Evolutionary conservation across 208 protist genomes (phyloP).

Genomic region (Acanthamoeba lenticulata): DNA sequence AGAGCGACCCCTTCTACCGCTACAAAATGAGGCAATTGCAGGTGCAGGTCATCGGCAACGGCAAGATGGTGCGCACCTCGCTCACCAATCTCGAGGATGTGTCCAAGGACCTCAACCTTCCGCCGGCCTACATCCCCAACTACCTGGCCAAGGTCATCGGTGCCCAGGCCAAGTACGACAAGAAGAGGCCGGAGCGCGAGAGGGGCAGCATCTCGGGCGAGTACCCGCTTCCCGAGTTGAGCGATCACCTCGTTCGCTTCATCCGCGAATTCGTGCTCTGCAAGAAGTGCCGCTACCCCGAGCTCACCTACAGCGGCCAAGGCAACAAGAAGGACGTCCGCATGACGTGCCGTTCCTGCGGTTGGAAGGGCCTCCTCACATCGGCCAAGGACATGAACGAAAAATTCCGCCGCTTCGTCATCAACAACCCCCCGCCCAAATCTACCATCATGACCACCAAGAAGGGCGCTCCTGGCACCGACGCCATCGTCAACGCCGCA

Average conservation of each 20-base stretch:
- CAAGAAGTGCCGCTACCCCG: conserved; percentile 64
- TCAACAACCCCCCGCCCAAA: conserved; percentile 59
- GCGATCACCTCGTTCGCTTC: conserved; percentile 36
- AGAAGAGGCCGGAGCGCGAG: conserved; percentile 53
- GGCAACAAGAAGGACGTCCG: conserved; percentile 53
- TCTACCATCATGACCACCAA: conserved; percentile 47
- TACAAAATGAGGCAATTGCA: conserved; percentile 94
- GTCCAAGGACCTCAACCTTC: conserved; percentile 90
- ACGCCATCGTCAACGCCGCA: background rate
- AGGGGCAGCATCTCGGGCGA: conserved; percentile 55
- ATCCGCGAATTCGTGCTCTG: conserved; percentile 39
- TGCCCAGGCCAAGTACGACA: conserved; percentile 58
- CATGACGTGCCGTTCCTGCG: conserved; percentile 58
- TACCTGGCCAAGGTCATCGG: conserved; percentile 64
- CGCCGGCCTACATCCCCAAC: conserved; percentile 81
- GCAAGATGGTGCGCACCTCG: conserved; percentile 95
- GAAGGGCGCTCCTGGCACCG: background rate
- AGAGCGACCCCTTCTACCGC: conserved; percentile 92
- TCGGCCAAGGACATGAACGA: conserved; percentile 59
- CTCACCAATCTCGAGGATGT: conserved; percentile 94
- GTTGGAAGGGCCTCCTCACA: conserved; percentile 33
- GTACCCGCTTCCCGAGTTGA: conserved; percentile 26
- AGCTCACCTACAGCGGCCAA: conserved; percentile 46
- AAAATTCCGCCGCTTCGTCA: conserved; percentile 55
- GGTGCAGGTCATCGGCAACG: conserved; percentile 93